phyloP scores from a whole-genome alignment of 1,284 basidiomycete species.

The Entoloma clypeatum region DNA sequence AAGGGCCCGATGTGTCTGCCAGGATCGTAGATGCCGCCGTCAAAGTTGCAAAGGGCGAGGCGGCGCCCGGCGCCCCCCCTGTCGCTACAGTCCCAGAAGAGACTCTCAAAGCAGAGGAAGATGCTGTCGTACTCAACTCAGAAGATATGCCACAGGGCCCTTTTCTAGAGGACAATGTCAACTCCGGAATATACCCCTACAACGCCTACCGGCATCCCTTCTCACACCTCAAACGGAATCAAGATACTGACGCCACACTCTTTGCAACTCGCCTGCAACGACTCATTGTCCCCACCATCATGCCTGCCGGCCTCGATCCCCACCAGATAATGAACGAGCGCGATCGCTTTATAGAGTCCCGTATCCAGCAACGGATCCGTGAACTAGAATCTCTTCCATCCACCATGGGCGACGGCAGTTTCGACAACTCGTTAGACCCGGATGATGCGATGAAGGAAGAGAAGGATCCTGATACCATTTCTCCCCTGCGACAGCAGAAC shows the following conservation, averaged over 20 bases:
- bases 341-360: constrained; percentile 86
- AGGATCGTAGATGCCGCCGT: constrained; percentile 76
- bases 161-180: constrained; percentile 76
- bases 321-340: constrained; percentile 89
- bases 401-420: constrained; percentile 76
- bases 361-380: constrained; percentile 84
- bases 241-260: constrained; percentile 54
- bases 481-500: constrained; percentile 20
- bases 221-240: constrained; percentile 64
- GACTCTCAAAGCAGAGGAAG: constrained; percentile 44
- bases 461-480: constrained; percentile 41
- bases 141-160: constrained; percentile 62
- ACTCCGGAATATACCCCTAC: constrained; percentile 89
- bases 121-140: constrained; percentile 36
- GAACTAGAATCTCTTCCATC: constrained; percentile 86
- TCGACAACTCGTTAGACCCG: constrained; percentile 51
- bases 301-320: constrained; percentile 93
- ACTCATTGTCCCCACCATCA: constrained; percentile 82
- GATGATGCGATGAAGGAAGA: constrained; percentile 37
- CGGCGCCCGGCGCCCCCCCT: constrained; percentile 32
- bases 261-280: constrained; percentile 75
- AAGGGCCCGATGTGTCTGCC: constrained; percentile 54
- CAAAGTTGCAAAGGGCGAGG: constrained; percentile 66
- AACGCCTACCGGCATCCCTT: constrained; percentile 92
- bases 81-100: constrained; percentile 28